Conservation (phyloP, 306 rosid genomes). For the Morella rubra region DNA sequence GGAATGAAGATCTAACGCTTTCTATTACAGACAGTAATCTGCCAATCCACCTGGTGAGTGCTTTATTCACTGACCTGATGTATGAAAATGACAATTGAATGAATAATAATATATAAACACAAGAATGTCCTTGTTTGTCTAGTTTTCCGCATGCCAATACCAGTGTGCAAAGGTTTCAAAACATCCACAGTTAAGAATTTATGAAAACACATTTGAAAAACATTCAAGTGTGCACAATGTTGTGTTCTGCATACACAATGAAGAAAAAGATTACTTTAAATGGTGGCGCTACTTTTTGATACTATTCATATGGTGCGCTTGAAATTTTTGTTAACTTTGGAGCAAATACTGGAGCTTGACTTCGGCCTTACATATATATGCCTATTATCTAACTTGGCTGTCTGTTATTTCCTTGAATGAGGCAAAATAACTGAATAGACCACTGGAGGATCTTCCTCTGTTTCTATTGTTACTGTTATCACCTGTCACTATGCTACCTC, state of each 20-base stretch:
- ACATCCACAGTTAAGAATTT: not conserved
- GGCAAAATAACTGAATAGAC: too few species aligned
- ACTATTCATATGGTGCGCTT: not conserved
- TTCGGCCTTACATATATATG: not conserved
- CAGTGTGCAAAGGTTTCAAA: not conserved
- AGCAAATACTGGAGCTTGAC: not conserved
- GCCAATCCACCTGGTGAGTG: conserved; percentile 56
- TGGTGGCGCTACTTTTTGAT: not conserved
- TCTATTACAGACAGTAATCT: conserved; percentile 51
- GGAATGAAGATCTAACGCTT: conserved; percentile 96
- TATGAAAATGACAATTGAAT: not conserved
- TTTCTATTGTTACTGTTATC: too few species aligned
- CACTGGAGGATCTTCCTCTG: too few species aligned
- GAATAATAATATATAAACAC: not conserved
- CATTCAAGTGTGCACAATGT: not conserved
- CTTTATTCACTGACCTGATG: not conserved
- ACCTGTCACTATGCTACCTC: too few species aligned
- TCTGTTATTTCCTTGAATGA: not conserved
- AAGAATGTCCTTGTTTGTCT: not conserved
- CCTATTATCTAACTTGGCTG: not conserved
- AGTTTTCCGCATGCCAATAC: not conserved
- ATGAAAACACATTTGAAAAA: not conserved
- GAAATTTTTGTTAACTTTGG: not conserved
- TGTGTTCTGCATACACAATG: not conserved
- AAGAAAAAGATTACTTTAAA: not conserved